Evolutionary conservation across 164 flowering plant species (phyloP), one percentile per base, ranked within the genome.

Genomic region (Vitis rupestris): DNA sequence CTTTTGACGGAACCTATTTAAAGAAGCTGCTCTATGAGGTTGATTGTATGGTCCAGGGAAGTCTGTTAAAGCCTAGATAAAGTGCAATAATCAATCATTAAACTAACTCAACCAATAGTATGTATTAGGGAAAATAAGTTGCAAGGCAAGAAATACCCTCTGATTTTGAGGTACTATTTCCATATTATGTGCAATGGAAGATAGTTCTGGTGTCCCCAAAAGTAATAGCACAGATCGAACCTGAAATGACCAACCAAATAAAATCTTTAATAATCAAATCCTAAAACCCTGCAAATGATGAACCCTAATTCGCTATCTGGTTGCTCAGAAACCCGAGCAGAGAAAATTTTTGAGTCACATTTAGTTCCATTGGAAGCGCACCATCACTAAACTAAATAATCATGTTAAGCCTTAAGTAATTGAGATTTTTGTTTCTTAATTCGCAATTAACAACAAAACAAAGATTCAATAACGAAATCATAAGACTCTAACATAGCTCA

Each of bases 141-240:
- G 15, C 8, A 65, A 27, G 48, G 31, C 1, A 53, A 14, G 15
- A 29, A 58, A 72, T 87, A 87, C 94, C 86, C 78, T 79, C 51
- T 73, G 87, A 62, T 72, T 84, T 54, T 79, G 83, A 31, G 74
- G 64, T 7, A 62, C 49, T 51, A 64, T 16, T 10, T 74, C 77
- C 19, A 51, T 56, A 8, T 65, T 72, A 11, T 70, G 75, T 7
- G 71, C 50, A 11, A 69, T 74, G 0, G 82, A 68, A 75, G 88
- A 74, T 49, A 86, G 58, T 74, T 88, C 91, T 64, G 85, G 83
- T 9, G 92, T 91, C 4, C 94, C 94, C 64, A 91, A 71, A 62
- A 90, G 73, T 76, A 88, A 76, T 17, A 91, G 78, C 58, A 86
- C 90, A 3, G 89, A 84, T 77, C 90, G 90, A 52, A 91, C 91